A percentile compares a stretch with the other conserved stretches of the same genome.
These are phyloP conservation scores for Coniochaeta hoffmannii DNA, from an alignment of 2,329 filamentous ascomycete species.

Conservation along the genomic window DNA sequence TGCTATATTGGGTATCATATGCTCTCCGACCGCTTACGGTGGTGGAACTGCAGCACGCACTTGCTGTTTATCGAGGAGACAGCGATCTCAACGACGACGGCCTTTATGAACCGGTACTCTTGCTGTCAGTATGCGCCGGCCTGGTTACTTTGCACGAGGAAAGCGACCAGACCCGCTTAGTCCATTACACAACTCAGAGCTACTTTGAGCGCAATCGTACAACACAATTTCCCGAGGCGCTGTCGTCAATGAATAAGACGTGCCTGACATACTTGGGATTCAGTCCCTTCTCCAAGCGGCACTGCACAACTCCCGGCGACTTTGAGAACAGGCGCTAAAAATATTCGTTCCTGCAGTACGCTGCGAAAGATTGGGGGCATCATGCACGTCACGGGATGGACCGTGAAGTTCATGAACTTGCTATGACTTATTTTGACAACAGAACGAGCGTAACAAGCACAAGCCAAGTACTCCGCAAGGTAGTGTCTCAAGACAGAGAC, in stretches of 20 bases:
- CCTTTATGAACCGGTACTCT: conserved; percentile 14
- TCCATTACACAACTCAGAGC: conserved; percentile 33
- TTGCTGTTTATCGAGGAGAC: conserved; percentile 22
- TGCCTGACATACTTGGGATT: conserved; percentile 23
- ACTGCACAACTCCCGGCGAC: neutral
- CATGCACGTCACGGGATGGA: neutral
- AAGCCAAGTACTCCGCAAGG: neutral
- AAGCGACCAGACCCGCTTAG: conserved; percentile 25
- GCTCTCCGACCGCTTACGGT: conserved; percentile 19
- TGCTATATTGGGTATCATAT: conserved; percentile 26
- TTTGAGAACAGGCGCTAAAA: neutral
- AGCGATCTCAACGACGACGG: conserved; percentile 21
- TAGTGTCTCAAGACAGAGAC: neutral
- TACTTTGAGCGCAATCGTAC: conserved; percentile 23
- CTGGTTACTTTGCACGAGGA: conserved; percentile 27
- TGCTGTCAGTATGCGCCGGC: conserved; percentile 26
- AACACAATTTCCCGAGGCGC: neutral
- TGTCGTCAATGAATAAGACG: conserved; percentile 3
- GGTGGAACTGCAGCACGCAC: conserved; percentile 27
- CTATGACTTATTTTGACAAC: neutral
- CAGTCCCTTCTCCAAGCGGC: neutral
- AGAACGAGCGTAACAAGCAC: neutral
- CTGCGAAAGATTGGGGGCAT: neutral
- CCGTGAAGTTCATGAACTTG: neutral
- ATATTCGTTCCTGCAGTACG: neutral